These are phyloP conservation scores for Zymoseptoria tritici DNA, from an alignment of 2,329 filamentous ascomycete genomes.

Conservation along the genomic window DNA sequence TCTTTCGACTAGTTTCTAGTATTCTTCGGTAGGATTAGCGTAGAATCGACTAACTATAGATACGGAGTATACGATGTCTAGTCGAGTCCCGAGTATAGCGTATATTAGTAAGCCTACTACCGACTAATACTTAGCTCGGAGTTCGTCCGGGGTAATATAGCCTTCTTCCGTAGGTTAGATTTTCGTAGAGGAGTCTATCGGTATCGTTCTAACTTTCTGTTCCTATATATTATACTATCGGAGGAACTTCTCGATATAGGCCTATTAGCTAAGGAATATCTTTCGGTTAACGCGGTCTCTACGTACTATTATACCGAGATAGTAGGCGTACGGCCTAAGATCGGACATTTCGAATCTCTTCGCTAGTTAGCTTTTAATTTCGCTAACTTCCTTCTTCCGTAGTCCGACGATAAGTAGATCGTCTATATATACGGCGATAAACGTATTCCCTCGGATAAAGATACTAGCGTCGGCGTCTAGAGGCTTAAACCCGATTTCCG, in stretches of 20 bases:
- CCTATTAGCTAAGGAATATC: conserved; percentile 16
- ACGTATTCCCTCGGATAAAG: conserved; percentile 5
- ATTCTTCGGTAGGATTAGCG: conserved; percentile 9
- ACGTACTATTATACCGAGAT: conserved; percentile 22
- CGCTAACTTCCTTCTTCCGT: conserved; percentile 7
- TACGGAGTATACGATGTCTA: conserved; percentile 16
- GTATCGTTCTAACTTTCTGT: conserved; percentile 4
- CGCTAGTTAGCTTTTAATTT: conserved; percentile 15
- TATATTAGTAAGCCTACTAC: no score
- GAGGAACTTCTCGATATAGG: conserved; percentile 21
- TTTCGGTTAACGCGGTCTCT: conserved; percentile 7
- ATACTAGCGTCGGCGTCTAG: conserved; percentile 11
- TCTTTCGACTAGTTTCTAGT: conserved; percentile 8
- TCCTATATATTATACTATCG: conserved; percentile 7
- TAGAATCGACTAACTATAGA: conserved; percentile 10
- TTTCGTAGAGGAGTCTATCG: conserved; percentile 10
- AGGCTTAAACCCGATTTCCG: conserved; percentile 12
- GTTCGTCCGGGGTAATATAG: no score
- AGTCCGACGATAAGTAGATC: conserved; percentile 21
- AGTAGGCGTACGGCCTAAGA: conserved; percentile 17
- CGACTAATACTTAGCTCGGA: no score
- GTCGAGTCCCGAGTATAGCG: conserved; percentile 8
- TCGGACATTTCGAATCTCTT: conserved; percentile 23
- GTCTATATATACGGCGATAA: conserved; percentile 24
- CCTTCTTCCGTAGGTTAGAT: neutral